phyloP scores from a whole-genome alignment of 805 yeast genomes.

The Tetrapisispora nanseiensis region DNA sequence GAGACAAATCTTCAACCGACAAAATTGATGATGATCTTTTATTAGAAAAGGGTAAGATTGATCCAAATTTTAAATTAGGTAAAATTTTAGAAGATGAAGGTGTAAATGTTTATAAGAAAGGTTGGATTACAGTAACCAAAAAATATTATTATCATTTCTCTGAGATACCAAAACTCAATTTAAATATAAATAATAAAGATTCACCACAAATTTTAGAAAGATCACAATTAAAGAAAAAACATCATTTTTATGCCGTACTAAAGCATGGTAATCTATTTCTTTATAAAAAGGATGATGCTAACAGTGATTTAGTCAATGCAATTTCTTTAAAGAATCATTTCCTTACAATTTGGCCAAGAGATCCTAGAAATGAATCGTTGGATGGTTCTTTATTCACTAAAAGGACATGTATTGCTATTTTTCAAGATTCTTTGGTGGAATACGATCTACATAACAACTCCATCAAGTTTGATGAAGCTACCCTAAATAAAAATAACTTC shows the following conservation, averaged over 20 bases:
- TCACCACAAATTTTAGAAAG: conserved; percentile 15
- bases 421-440: conserved; percentile 34
- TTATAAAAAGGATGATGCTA: conserved; percentile 51
- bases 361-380: conserved; percentile 29
- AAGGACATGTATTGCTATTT: conserved; percentile 65
- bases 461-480: conserved; percentile 1
- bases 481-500: background rate
- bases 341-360: conserved; percentile 79
- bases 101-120: conserved; percentile 51
- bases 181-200: conserved; percentile 4
- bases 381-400: conserved; percentile 80
- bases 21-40: conserved; percentile 15
- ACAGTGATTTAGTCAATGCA: conserved; percentile 55
- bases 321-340: conserved; percentile 63
- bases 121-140: conserved; percentile 80
- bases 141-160: conserved; percentile 48
- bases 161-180: conserved; percentile 4
- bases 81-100: conserved; percentile 59
- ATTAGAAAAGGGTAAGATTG: conserved; percentile 17
- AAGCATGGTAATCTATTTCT: conserved; percentile 84
- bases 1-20: background rate
- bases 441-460: conserved; percentile 10
- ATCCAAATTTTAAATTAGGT: conserved; percentile 43
- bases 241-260: conserved; percentile 57
- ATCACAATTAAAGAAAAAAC: conserved; percentile 35